These are phyloP conservation scores for Fusarium multiceps DNA, from an alignment of 2,329 filamentous ascomycete species.

Conservation along the genomic window DNA sequence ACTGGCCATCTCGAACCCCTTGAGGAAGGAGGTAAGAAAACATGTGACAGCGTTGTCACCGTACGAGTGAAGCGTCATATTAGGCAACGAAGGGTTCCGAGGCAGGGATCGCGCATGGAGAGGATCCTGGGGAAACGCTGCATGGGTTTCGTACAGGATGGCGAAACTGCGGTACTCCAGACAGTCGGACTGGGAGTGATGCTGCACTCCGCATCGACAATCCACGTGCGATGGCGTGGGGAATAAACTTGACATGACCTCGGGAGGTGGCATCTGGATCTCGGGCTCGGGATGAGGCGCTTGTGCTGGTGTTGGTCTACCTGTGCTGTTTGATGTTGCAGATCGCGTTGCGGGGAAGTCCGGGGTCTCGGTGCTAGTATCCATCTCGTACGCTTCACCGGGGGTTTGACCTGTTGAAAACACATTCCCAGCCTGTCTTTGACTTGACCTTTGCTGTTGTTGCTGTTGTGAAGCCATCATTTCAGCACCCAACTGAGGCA, in stretches of 20 bases:
- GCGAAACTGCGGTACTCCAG: conserved; percentile 43
- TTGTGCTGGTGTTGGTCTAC: background rate
- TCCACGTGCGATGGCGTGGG: conserved; percentile 33
- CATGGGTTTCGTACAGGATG: conserved; percentile 43
- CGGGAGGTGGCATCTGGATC: conserved; percentile 8
- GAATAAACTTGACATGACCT: conserved; percentile 23
- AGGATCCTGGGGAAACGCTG: conserved; percentile 36
- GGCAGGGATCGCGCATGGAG: conserved; percentile 36
- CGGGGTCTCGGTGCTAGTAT: conserved; percentile 3
- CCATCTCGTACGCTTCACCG: conserved; percentile 22
- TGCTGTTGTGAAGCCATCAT: conserved; percentile 27
- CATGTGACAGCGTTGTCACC: conserved; percentile 39
- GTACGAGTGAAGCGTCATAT: conserved; percentile 41
- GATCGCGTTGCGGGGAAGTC: conserved; percentile 17
- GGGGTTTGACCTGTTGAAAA: background rate
- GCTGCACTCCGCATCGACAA: conserved; percentile 45
- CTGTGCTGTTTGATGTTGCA: background rate
- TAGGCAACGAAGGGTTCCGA: conserved; percentile 38
- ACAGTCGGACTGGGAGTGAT: conserved; percentile 38
- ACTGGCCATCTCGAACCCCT: conserved; percentile 39
- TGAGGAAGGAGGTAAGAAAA: conserved; percentile 39
- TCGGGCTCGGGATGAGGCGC: conserved; percentile 10
- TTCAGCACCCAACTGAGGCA: conserved; percentile 20
- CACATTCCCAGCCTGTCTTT: conserved; percentile 8
- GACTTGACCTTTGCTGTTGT: background rate